phyloP scores from a whole-genome alignment of 164 flowering plant species.

The Vitis labrusca region DNA sequence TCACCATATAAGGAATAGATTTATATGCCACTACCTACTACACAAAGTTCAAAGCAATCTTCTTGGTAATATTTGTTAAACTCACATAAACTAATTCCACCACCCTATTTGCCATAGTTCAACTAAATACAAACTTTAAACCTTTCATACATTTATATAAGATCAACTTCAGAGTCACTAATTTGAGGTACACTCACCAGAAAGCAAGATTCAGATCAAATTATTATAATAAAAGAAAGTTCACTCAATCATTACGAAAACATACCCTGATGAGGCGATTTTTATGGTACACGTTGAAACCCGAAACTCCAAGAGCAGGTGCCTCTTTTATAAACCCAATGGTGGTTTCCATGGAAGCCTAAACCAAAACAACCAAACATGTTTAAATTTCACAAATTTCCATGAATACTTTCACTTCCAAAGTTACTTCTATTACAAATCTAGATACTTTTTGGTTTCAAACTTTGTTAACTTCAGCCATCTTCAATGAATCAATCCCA shows the following conservation, averaged over 20 bases:
- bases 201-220: background rate
- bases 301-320: constrained; percentile 52
- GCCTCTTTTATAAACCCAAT: constrained; percentile 88
- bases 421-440: background rate
- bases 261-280: constrained; percentile 93
- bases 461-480: background rate
- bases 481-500: background rate
- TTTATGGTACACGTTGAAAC: constrained; percentile 89
- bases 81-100: too few species aligned
- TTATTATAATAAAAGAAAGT: background rate
- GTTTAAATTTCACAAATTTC: background rate
- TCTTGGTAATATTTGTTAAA: too few species aligned
- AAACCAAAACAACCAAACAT: constrained; percentile 3
- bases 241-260: background rate
- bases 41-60: background rate
- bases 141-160: too few species aligned
- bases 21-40: background rate
- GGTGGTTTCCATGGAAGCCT: constrained; percentile 66
- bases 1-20: constrained; percentile 2
- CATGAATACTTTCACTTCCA: background rate
- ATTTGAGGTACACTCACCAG: background rate
- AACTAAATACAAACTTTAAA: too few species aligned
- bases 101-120: too few species aligned
- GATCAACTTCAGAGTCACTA: constrained; percentile 3
- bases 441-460: background rate